Base-by-base conservation (phyloP, 2,329 filamentous ascomycete species). In the Claviceps quebecensis region DNA sequence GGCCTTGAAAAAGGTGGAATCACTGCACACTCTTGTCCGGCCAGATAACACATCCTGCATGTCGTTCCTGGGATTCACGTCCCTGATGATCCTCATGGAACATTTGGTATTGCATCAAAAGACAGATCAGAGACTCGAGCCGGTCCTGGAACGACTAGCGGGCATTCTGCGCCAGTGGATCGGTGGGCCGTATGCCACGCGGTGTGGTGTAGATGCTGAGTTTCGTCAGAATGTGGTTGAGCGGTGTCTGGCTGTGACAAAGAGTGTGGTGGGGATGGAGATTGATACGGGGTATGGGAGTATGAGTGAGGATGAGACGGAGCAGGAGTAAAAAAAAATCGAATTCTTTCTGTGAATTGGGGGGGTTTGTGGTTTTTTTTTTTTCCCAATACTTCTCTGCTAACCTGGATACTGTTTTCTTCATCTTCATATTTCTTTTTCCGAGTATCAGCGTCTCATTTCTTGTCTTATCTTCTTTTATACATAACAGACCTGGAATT, bases 131-230 rank as follows among this genome's bases (percentile, higher is more conserved):
- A 67, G 65, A 4, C 78, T 73, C 56, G 65, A 71, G 2, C 57
- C 63, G 1, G 67, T 73, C 1, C 65, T 84, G 5, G 80, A 83
- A 62, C 70, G 70, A 36, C 66, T 84, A 14, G 76, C 79, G 0
- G 79, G 74, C 5, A 72, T 67, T 16, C 65, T 84, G 47, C 71
- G 81, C 26, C 72, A 80, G 40, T 84, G 81, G 81, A 75, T 80
- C 48, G 78, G 78, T 16, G 72, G 75, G 6, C 60, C 67, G 2
- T 66, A 71, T 3, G 77, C 76, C 19, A 73, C 73, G 47, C 71
- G 70, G 51, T 72, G 71, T 48, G 76, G 74, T 2, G 65, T 83
- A n/a, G 67, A 70, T 17, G 66, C 68, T 2, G 69, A 72, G 14
- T 64, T 78, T n/a, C 73, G 77, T 52, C 70, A 71, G 52, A 68